Percentiles rank a stretch among this genome's conserved stretches.
phyloP scores from a whole-genome alignment of 371 early-diverging fungal species.

The Apophysomyces variabilis region DNA sequence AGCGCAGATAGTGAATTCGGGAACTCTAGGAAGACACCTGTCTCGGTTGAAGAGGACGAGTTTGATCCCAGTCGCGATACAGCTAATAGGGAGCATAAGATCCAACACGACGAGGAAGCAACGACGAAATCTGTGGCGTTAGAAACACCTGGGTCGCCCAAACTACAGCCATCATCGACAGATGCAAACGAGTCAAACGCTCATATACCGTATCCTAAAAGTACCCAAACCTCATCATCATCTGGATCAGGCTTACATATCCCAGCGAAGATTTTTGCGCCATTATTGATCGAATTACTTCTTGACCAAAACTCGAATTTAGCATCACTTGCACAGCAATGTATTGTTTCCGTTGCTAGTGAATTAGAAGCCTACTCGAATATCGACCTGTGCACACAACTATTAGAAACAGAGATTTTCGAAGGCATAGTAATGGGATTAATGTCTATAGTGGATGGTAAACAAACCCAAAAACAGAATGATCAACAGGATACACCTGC shows the following conservation, averaged over 20 bases:
- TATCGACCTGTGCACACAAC: conserved; percentile 30
- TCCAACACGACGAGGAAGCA: conserved; percentile 9
- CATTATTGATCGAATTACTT: conserved; percentile 52
- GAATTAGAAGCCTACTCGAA: conserved; percentile 38
- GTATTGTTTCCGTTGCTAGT: conserved; percentile 53
- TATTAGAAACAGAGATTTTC: conserved; percentile 59
- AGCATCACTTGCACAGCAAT: conserved; percentile 53
- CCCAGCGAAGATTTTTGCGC: conserved; percentile 40
- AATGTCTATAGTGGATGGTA: conserved; percentile 43
- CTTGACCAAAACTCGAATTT: conserved; percentile 57
- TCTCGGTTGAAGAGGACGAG: not conserved
- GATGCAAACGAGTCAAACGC: not conserved
- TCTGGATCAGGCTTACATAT: conserved; percentile 24
- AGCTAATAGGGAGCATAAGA: conserved; percentile 3
- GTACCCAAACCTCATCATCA: not conserved
- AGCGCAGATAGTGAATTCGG: not conserved
- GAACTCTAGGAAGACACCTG: not conserved
- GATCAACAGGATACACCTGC: conserved; percentile 17
- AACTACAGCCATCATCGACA: not conserved
- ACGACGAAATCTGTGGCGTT: not conserved
- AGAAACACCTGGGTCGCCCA: not conserved
- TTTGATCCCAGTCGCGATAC: not conserved
- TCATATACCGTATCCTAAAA: not conserved
- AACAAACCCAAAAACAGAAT: conserved; percentile 17
- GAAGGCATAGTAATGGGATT: conserved; percentile 57